Evolutionary conservation across 768 basidiomycete species (phyloP), one percentile per base, ranked within the genome.

Genomic region (Chalciporus piperatus): DNA sequence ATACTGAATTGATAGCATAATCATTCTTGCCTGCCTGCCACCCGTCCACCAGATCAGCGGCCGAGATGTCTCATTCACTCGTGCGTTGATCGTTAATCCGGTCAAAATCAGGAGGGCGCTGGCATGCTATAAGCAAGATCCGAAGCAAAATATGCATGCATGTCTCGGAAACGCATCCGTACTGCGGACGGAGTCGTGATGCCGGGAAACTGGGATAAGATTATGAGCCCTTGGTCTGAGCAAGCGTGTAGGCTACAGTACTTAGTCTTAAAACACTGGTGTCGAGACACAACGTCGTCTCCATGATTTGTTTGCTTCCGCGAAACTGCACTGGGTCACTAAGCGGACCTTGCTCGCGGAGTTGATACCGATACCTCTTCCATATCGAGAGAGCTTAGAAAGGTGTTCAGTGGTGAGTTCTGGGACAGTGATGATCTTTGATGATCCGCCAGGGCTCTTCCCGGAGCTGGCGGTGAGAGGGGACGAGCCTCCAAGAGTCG

Each of bases 311-410:
- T 65, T 50, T 56, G 63, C 58, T 58, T 66, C 64, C 69, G 69
- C 64, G 67, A 64, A 48, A 49, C 59, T 59, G 66, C 54, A 62
- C 60, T 66, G 64, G 35, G 43, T 56, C 52, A 52, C 52, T 50
- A 50, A 58, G 59, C 55, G 62, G 55, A 25, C 30, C 45, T 44
- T 39, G 59, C 64, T 67, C 67, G 67, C 67, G 67, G 67, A 68
- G 67, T 68, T 68, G 57, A 44, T 50, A 23, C 32, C 43, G 22
- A 43, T 30, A 38, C 40, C 43, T 63, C 49, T 57, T 59, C 66
- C 60, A 66, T 66, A 68, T 66, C 52, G 64, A 64, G 64, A 39
- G 35, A 33, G 45, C 37, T 20, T 54, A 61, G 56, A 57, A 61
- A 47, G 55, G 45, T 45, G 19, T 42, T 30, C 47, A 40, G 43